Evolutionary conservation across 495 filamentous ascomycete species (phyloP).

Genomic region (Penicillium maclennaniae): DNA sequence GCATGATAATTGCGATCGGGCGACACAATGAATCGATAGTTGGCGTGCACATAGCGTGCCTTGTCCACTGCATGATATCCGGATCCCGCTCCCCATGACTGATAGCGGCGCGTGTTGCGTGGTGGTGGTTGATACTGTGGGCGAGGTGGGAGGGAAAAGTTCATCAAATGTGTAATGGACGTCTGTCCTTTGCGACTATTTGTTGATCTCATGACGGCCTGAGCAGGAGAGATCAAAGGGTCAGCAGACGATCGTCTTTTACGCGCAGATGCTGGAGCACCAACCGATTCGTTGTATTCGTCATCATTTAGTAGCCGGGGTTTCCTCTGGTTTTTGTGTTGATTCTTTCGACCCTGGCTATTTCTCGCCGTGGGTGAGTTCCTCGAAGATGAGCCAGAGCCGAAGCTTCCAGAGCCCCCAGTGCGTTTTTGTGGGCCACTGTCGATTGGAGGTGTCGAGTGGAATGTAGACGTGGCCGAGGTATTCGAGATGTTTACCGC

Average conservation of each 20-base stretch:
- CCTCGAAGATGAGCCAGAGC: constrained; percentile 56
- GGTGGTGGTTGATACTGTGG: constrained; percentile 60
- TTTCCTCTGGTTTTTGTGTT: constrained; percentile 61
- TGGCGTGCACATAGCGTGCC: constrained; percentile 91
- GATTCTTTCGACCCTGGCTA: constrained; percentile 68
- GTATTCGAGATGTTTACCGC: constrained; percentile 39
- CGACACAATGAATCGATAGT: constrained; percentile 93
- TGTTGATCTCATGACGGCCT: constrained; percentile 78
- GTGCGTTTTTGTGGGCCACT: constrained; percentile 57
- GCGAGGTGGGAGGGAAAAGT: constrained; percentile 78
- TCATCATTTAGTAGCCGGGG: constrained; percentile 67
- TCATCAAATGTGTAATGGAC: constrained; percentile 95
- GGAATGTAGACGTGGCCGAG: constrained; percentile 36
- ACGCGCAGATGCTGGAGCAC: constrained; percentile 18
- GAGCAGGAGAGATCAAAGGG: constrained; percentile 2
- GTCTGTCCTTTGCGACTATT: constrained; percentile 88
- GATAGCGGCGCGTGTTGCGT: constrained; percentile 58
- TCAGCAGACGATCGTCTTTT: constrained; percentile 14
- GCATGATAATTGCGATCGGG: constrained; percentile 73
- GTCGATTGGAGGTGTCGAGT: constrained; percentile 35
- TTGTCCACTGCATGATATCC: constrained; percentile 92
- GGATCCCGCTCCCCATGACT: constrained; percentile 82
- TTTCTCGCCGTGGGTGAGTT: constrained; percentile 56
- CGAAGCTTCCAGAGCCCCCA: constrained; percentile 61
- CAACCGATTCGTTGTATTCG: constrained; percentile 74